phyloP scores from a whole-genome alignment of 2,329 filamentous ascomycete genomes.

The Nemania serpens region DNA sequence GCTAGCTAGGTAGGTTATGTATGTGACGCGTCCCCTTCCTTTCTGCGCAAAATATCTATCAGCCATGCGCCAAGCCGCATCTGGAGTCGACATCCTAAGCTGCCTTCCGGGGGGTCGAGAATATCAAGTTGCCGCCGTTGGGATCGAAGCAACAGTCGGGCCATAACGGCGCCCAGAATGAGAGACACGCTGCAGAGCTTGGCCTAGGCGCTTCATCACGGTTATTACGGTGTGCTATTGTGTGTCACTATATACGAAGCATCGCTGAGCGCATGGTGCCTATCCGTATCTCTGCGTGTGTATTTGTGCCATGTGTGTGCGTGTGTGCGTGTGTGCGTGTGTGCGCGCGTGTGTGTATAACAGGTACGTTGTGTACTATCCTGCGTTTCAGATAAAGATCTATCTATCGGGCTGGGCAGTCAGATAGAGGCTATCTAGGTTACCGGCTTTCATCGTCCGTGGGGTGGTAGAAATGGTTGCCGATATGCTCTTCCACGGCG shows the following conservation, averaged over 20 bases:
- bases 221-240: too few relatives aligned
- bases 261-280: too few relatives aligned
- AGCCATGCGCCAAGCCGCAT: slow-evolving; percentile 21
- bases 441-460: not conserved
- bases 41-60: slow-evolving; percentile 17
- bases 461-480: not conserved
- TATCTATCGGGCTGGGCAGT: too few relatives aligned
- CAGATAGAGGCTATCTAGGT: too few relatives aligned
- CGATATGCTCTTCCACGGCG: not conserved
- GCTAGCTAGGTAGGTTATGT: too few relatives aligned
- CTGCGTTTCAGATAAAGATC: too few relatives aligned
- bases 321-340: too few relatives aligned
- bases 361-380: too few relatives aligned
- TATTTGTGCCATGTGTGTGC: too few relatives aligned
- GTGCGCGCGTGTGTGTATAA: too few relatives aligned
- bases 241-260: too few relatives aligned
- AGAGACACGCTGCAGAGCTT: slow-evolving; percentile 1
- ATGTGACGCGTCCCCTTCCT: slow-evolving; percentile 8
- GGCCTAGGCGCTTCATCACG: not conserved
- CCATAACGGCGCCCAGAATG: slow-evolving; percentile 22
- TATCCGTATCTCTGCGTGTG: too few relatives aligned
- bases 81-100: slow-evolving; percentile 17
- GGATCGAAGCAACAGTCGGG: slow-evolving; percentile 10
- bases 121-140: slow-evolving; percentile 16
- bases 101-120: slow-evolving; percentile 20